These are phyloP conservation scores for Elongisporangium prolatum DNA, from an alignment of 352 stramenopile species.

Conservation along the genomic window DNA sequence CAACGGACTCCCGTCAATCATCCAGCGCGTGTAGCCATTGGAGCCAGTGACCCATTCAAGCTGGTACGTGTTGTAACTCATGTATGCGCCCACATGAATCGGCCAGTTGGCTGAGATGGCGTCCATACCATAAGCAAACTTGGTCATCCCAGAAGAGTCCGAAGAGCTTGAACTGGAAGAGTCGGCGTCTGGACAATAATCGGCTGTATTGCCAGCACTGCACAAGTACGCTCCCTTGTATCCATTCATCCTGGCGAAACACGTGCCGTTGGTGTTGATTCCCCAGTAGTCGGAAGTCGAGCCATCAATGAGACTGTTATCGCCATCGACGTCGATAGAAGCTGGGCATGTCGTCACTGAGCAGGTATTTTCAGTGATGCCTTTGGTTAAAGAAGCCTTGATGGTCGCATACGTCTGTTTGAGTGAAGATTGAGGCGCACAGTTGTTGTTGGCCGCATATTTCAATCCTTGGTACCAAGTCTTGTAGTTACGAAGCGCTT, in stretches of 20 bases:
- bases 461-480: constrained; percentile 16
- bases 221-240: constrained; percentile 62
- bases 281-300: too few species aligned
- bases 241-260: constrained; percentile 50
- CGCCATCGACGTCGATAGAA: constrained; percentile 13
- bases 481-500: constrained; percentile 4
- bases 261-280: constrained; percentile 44
- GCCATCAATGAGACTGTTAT: constrained; percentile 28
- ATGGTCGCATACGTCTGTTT: constrained; percentile 6
- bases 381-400: constrained; percentile 4
- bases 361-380: constrained; percentile 18
- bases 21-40: constrained; percentile 62
- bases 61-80: constrained; percentile 70
- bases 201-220: constrained; percentile 37
- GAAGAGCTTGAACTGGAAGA: constrained; percentile 22
- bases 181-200: constrained; percentile 19
- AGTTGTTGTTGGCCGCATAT: constrained; percentile 13
- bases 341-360: constrained; percentile 9
- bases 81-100: constrained; percentile 77
- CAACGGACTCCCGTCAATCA: constrained; percentile 78
- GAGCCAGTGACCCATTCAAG: constrained; percentile 62
- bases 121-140: constrained; percentile 88
- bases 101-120: constrained; percentile 90
- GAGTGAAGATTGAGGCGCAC: neutral
- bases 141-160: constrained; percentile 24